A percentile compares a stretch with the other conserved stretches of the same genome.
phyloP scores from a whole-genome alignment of 257 asterid genomes.

The Craterostigma plantagineum region DNA sequence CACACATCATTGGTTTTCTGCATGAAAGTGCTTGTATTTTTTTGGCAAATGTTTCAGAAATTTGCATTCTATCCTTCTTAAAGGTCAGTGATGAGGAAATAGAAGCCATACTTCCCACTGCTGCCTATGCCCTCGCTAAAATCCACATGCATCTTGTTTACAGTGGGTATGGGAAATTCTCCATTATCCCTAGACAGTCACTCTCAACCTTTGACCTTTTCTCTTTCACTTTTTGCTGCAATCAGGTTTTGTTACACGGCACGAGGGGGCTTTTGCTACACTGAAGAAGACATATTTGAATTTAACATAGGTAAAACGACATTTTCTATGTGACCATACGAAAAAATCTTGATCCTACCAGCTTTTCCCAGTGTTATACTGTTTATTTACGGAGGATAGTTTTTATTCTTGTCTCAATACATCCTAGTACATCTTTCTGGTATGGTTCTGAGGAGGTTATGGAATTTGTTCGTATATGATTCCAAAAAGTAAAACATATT shows the following conservation, averaged over 20 bases:
- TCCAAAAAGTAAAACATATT: too few species aligned
- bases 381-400: too few species aligned
- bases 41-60: too few species aligned
- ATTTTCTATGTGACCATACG: constrained; percentile 8
- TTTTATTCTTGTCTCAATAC: too few species aligned
- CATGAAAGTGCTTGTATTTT: too few species aligned
- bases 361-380: too few species aligned
- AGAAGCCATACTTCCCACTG: constrained; percentile 79
- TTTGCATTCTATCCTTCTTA: constrained; percentile 13
- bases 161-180: constrained; percentile 62
- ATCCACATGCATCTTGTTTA: constrained; percentile 86
- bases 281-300: constrained; percentile 87
- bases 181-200: constrained; percentile 4
- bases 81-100: constrained; percentile 95
- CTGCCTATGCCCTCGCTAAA: constrained; percentile 96
- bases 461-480: too few species aligned
- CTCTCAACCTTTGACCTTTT: background rate
- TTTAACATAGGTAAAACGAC: constrained; percentile 57
- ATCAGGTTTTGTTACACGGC: constrained; percentile 92
- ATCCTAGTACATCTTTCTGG: too few species aligned
- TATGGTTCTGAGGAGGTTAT: too few species aligned
- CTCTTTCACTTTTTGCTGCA: background rate
- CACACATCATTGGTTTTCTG: too few species aligned
- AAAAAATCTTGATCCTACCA: too few species aligned
- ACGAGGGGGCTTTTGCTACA: constrained; percentile 95